phyloP scores from a whole-genome alignment of 352 stramenopile species.

The Peronospora belbahrii region DNA sequence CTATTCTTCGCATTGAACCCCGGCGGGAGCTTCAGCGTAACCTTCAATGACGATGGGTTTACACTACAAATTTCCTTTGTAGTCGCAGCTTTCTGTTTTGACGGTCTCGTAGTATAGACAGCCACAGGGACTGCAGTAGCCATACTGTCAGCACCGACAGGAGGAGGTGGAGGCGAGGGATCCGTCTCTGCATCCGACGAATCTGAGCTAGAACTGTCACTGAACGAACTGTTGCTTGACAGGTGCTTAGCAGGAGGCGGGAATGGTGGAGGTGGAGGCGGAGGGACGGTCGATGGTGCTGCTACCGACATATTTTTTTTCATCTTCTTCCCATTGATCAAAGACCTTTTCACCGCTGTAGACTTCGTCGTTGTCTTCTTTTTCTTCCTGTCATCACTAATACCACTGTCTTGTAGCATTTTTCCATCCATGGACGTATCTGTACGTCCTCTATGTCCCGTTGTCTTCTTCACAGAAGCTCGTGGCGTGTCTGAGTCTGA shows the following conservation, averaged over 20 bases:
- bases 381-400: conserved; percentile 7
- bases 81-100: conserved; percentile 18
- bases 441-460: not conserved
- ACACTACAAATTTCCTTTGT: conserved; percentile 24
- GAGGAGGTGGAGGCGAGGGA: conserved; percentile 21
- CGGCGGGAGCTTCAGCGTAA: conserved; percentile 50
- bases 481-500: conserved; percentile 26
- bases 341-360: conserved; percentile 14
- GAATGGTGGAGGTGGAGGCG: conserved; percentile 23
- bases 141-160: conserved; percentile 7
- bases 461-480: conserved; percentile 21
- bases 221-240: conserved; percentile 44
- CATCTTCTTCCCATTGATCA: conserved; percentile 16
- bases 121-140: conserved; percentile 6
- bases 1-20: conserved; percentile 35
- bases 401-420: too few species aligned
- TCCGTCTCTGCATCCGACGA: conserved; percentile 37
- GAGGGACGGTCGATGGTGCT: conserved; percentile 21
- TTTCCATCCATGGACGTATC: conserved; percentile 2
- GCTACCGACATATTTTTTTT: conserved; percentile 2
- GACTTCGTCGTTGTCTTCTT: conserved; percentile 15
- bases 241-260: conserved; percentile 29
- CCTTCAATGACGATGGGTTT: conserved; percentile 38
- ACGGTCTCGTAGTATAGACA: conserved; percentile 8
- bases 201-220: conserved; percentile 48